phyloP scores from a whole-genome alignment of 2,329 filamentous ascomycete genomes.

The Phyllosticta citribraziliensis region DNA sequence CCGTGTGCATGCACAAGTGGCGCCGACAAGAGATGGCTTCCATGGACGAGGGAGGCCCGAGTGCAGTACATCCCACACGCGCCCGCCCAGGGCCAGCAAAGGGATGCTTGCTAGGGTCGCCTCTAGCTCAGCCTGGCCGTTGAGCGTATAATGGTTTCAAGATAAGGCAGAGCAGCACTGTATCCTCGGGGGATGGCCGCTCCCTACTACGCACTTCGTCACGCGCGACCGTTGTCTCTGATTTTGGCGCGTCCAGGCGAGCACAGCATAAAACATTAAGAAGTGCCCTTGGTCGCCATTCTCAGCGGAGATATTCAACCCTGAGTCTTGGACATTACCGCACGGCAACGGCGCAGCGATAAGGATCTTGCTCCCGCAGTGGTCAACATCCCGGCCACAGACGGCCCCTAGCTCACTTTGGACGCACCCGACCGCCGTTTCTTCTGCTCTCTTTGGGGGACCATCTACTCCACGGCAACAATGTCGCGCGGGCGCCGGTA shows the following conservation, averaged over 20 bases:
- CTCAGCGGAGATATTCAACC: neutral
- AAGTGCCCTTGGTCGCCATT: neutral
- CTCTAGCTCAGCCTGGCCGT: neutral
- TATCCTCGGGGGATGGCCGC: neutral
- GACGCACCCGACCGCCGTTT: neutral
- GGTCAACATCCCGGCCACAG: neutral
- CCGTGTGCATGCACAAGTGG: neutral
- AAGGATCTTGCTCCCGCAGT: neutral
- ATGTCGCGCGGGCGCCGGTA: neutral
- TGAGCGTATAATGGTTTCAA: neutral
- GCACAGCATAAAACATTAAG: neutral
- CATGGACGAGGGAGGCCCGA: neutral
- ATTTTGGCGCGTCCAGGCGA: neutral
- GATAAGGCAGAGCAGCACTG: neutral
- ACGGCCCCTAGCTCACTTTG: neutral
- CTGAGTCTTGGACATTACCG: neutral
- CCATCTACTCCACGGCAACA: neutral
- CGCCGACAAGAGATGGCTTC: neutral
- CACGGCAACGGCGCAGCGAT: neutral
- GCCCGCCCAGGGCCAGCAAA: neutral
- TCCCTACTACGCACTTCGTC: neutral
- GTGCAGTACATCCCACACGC: neutral
- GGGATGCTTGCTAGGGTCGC: neutral
- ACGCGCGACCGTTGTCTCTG: neutral
- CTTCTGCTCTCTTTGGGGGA: neutral